Evolutionary conservation across 2,329 filamentous ascomycete species (phyloP).

Genomic region (Neofusicoccum kwambonambiense): DNA sequence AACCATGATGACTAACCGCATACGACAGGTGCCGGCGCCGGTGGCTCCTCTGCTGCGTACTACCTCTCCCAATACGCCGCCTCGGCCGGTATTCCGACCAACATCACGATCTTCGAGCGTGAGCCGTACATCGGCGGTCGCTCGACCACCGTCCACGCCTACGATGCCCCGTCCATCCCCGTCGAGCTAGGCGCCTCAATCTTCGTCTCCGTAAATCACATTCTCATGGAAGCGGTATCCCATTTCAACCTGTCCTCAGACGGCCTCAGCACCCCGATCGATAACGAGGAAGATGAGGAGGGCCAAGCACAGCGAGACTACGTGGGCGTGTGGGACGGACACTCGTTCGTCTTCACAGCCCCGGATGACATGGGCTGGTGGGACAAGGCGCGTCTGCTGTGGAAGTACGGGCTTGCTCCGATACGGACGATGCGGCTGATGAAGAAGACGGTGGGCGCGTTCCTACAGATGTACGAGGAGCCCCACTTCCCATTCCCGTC

Average conservation of each 20-base stretch:
- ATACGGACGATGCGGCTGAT: conserved; percentile 71
- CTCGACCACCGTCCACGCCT: conserved; percentile 78
- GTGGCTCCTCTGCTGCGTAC: conserved; percentile 83
- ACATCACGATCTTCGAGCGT: conserved; percentile 87
- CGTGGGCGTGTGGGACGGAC: conserved; percentile 83
- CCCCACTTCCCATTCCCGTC: conserved; percentile 83
- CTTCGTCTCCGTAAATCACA: conserved; percentile 81
- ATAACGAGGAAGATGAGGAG: conserved; percentile 36
- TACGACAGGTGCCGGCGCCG: conserved; percentile 78
- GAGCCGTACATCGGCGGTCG: conserved; percentile 77
- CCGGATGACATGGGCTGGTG: conserved; percentile 68
- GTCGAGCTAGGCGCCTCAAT: conserved; percentile 90
- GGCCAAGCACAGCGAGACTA: conserved; percentile 33
- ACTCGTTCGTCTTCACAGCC: conserved; percentile 67
- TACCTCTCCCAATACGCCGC: conserved; percentile 71
- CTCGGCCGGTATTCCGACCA: conserved; percentile 58
- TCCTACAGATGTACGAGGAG: conserved; percentile 75
- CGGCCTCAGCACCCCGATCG: conserved; percentile 42
- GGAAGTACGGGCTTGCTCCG: conserved; percentile 81
- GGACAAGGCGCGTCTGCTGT: conserved; percentile 75
- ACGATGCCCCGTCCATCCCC: conserved; percentile 63
- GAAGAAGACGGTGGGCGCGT: conserved; percentile 67
- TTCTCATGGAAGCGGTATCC: conserved; percentile 70
- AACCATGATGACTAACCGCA: background rate
- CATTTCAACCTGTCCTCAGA: conserved; percentile 64